phyloP scores from a whole-genome alignment of 2,329 filamentous ascomycete genomes.

The Clarireedia sp. region DNA sequence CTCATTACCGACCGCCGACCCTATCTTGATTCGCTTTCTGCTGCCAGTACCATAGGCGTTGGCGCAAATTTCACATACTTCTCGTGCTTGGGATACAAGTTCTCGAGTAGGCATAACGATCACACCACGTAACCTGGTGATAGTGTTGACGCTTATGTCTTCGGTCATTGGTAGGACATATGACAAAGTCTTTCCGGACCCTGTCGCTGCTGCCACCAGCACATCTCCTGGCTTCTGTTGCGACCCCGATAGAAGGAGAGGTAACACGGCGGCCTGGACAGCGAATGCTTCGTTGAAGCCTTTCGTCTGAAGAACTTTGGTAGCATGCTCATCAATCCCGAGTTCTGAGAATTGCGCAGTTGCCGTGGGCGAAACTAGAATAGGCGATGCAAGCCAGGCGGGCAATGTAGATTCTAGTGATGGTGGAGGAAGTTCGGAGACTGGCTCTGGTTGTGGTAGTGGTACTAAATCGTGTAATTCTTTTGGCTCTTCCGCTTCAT shows the following conservation, averaged over 20 bases:
- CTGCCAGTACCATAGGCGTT: constrained; percentile 47
- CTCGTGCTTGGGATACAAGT: constrained; percentile 76
- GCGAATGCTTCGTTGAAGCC: constrained; percentile 67
- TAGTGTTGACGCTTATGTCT: constrained; percentile 55
- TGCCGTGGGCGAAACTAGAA: constrained; percentile 55
- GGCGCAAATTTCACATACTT: constrained; percentile 68
- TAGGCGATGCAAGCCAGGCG: constrained; percentile 69
- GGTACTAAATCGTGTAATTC: constrained; percentile 68
- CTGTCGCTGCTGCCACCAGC: constrained; percentile 85
- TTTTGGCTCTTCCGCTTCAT: constrained; percentile 24
- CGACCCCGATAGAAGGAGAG: constrained; percentile 63
- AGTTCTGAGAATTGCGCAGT: constrained; percentile 55
- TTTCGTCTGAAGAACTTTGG: constrained; percentile 56
- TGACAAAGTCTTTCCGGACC: constrained; percentile 89
- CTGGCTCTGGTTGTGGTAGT: constrained; percentile 67
- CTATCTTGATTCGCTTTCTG: constrained; percentile 66
- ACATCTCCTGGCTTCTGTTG: constrained; percentile 64
- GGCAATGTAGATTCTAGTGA: constrained; percentile 74
- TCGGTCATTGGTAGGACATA: constrained; percentile 83
- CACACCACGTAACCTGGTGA: constrained; percentile 65
- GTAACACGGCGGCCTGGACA: constrained; percentile 72
- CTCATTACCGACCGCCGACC: constrained; percentile 75
- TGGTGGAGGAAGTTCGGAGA: constrained; percentile 46
- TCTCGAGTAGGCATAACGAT: constrained; percentile 89
- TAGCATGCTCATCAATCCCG: constrained; percentile 52